A percentile compares a stretch with the other conserved stretches of the same genome.
phyloP scores from a whole-genome alignment of 257 asterid species.

The Cruciata laevipes region DNA sequence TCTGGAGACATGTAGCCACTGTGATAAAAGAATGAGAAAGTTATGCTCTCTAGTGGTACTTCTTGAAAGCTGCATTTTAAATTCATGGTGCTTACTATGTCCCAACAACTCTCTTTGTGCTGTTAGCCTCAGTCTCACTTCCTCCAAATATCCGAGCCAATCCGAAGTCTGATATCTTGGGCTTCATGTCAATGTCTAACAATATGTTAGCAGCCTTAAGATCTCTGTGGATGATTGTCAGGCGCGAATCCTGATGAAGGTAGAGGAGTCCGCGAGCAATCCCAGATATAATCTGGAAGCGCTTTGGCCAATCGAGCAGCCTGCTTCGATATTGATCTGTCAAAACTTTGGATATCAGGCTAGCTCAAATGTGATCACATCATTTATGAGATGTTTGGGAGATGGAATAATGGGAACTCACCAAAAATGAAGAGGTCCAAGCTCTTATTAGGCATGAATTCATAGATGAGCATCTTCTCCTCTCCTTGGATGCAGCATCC shows the following conservation, averaged over 20 bases:
- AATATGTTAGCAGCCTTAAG: constrained; percentile 39
- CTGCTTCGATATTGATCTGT: constrained; percentile 7
- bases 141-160: constrained; percentile 38
- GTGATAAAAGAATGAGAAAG: background rate
- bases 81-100: constrained; percentile 21
- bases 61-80: background rate
- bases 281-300: constrained; percentile 30
- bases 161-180: constrained; percentile 48
- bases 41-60: background rate
- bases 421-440: constrained; percentile 44
- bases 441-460: constrained; percentile 44
- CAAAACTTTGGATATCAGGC: background rate
- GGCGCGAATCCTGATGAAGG: constrained; percentile 42
- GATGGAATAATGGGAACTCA: constrained; percentile 7
- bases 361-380: background rate
- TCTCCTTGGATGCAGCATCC: constrained; percentile 47
- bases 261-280: constrained; percentile 40
- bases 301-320: constrained; percentile 17
- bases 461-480: constrained; percentile 45
- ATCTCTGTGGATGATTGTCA: constrained; percentile 44
- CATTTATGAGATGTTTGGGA: background rate
- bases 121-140: constrained; percentile 15
- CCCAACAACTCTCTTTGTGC: constrained; percentile 28
- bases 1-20: constrained; percentile 38
- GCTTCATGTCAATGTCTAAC: constrained; percentile 35